phyloP scores from a whole-genome alignment of 345 rosid species.

The Syzygium grande region DNA sequence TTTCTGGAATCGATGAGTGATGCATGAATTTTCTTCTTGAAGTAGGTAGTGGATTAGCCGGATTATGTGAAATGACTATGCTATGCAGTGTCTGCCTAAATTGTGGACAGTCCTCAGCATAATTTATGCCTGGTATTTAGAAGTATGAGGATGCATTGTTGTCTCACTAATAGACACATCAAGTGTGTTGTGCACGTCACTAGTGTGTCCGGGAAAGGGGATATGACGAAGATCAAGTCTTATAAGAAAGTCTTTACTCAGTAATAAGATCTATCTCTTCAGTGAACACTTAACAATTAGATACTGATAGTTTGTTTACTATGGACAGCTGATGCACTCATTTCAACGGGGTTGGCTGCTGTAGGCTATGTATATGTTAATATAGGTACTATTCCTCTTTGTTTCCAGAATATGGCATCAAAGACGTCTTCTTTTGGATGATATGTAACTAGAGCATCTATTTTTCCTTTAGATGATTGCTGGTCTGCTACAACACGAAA shows the following conservation, averaged over 20 bases:
- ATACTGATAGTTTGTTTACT: background rate
- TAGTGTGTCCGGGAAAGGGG: background rate
- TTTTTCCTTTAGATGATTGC: conserved; percentile 75
- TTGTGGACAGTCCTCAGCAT: background rate
- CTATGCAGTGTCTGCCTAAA: background rate
- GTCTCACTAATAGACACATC: background rate
- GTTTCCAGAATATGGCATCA: background rate
- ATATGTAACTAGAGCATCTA: conserved; percentile 9
- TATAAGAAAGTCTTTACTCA: background rate
- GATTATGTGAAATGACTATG: background rate
- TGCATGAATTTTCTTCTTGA: background rate
- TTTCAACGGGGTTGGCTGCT: conserved; percentile 87
- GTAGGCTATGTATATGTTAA: conserved; percentile 80
- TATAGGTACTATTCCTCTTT: conserved; percentile 47
- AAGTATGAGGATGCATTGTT: background rate
- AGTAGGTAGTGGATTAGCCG: background rate
- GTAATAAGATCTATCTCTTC: background rate
- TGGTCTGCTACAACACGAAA: conserved; percentile 64
- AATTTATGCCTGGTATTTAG: background rate
- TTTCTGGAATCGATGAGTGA: background rate
- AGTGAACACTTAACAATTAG: background rate
- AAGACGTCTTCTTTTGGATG: background rate
- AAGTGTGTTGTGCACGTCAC: background rate
- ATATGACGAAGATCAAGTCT: background rate
- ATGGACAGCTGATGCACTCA: conserved; percentile 82